Base-by-base conservation (phyloP, 345 rosid species). In the Citrus hindsii region DNA sequence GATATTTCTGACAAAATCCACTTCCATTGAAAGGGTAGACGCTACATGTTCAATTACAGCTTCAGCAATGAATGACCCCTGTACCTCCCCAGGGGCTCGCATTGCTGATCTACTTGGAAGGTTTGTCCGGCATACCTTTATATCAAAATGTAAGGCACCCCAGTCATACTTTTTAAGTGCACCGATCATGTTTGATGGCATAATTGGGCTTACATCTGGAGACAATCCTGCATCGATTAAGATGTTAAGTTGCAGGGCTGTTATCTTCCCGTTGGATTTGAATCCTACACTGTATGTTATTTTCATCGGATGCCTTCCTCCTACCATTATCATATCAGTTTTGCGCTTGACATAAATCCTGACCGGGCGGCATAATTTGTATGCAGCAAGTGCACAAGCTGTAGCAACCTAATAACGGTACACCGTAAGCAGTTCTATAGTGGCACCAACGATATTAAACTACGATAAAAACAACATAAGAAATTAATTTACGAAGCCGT, bases 281-380 rank as follows among this genome's bases (percentile, higher is more conserved):
- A 92, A 95, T 48, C 98, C 99, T 8, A 91, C 97, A 79, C 81
- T 89, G 82, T 96, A 96, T 27, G 90, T 91, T 83, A 96, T 79
- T 76, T 92, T 87, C 95, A 96, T 90, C 0, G 99, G 99, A 82
- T 96, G 99, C 73, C 99, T 90, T 85, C 99, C 98, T 82, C 99
- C 98, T 30, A 90, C 90, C 88, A 89, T 88, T 77, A 94, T 79
- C 98, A 96, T 94, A 85, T 96, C 99, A 0, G 91, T 91, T 83
- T 88, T 89, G 55, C 97, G 93, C 70, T 86, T 88, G 56, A 96
- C 72, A 78, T 94, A 96, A 32, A 83, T 86, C 82, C 92, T 87
- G 0, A 94, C 97, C 2, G 99, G 97, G 42, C 86, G 76, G 25
- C 79, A 84, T 76, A 96, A 71, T 71, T 82, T 90, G 76, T 86